A percentile compares a stretch with the other conserved stretches of the same genome.
phyloP scores from a whole-genome alignment of 352 stramenopile genomes.

The Halophytophthora batemanensis region DNA sequence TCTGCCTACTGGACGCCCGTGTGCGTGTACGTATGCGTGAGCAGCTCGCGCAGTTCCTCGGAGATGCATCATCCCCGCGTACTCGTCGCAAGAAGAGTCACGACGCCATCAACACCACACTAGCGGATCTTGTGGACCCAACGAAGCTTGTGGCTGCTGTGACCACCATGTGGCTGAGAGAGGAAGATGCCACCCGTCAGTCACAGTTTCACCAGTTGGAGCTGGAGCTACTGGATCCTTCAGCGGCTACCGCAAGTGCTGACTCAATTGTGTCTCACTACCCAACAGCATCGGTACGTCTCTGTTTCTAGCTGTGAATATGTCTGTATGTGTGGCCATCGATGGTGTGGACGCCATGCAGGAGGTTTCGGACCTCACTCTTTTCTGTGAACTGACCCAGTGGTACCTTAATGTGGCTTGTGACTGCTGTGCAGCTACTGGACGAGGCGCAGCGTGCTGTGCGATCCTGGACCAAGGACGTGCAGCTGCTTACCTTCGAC shows the following conservation, averaged over 20 bases:
- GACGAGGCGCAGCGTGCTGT: constrained; percentile 41
- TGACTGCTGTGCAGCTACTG: constrained; percentile 30
- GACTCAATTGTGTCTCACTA: constrained; percentile 15
- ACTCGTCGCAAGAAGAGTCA: constrained; percentile 28
- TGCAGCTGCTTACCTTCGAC: constrained; percentile 71
- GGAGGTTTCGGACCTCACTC: not conserved
- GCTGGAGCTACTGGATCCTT: constrained; percentile 35
- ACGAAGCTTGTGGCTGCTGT: constrained; percentile 36
- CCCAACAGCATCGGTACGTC: constrained; percentile 20
- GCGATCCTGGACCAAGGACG: constrained; percentile 45
- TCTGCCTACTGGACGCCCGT: constrained; percentile 44
- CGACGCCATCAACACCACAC: constrained; percentile 13
- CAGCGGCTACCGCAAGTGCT: constrained; percentile 4
- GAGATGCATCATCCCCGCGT: constrained; percentile 28
- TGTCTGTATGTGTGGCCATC: too few species aligned
- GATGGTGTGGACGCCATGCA: not conserved
- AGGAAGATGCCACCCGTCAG: constrained; percentile 37
- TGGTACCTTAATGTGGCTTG: constrained; percentile 3
- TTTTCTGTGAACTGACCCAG: not conserved
- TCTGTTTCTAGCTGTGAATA: not conserved
- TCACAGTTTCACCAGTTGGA: constrained; percentile 53
- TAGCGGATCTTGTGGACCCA: constrained; percentile 38
- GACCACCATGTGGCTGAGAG: constrained; percentile 45
- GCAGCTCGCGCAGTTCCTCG: constrained; percentile 42
- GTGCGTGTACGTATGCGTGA: constrained; percentile 55